Evolutionary conservation across 1,284 basidiomycete species (phyloP).

Genomic region (Pulchroboletus neoregius): DNA sequence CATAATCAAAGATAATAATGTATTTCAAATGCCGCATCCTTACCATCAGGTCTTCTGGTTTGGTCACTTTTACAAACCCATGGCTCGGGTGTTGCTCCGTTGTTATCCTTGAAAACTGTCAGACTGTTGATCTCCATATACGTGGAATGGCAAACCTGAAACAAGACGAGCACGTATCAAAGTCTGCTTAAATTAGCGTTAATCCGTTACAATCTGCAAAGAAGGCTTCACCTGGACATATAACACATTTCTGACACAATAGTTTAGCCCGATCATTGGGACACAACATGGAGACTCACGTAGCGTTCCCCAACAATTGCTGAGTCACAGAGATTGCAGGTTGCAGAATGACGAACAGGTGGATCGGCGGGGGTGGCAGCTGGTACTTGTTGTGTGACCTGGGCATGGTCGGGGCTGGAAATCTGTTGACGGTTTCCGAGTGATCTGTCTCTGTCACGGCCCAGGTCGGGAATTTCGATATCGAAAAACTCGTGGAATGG

Average conservation of each 20-base stretch:
- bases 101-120: constrained; percentile 46
- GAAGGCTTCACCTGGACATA: constrained; percentile 48
- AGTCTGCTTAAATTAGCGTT: constrained; percentile 42
- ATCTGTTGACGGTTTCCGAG: constrained; percentile 1
- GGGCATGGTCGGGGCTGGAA: constrained; percentile 1
- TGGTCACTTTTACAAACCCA: constrained; percentile 66
- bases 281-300: constrained; percentile 41
- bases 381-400: constrained; percentile 4
- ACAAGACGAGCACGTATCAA: constrained; percentile 71
- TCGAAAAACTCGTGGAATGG: constrained; percentile 67
- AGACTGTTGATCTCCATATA: constrained; percentile 1
- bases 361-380: constrained; percentile 4
- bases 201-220: not conserved
- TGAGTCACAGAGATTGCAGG: constrained; percentile 74
- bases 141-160: constrained; percentile 44
- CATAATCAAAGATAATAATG: not conserved
- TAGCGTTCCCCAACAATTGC: constrained; percentile 63
- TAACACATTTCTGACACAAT: constrained; percentile 57
- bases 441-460: constrained; percentile 25
- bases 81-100: constrained; percentile 74
- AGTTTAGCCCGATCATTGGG: constrained; percentile 4
- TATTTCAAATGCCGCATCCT: not conserved
- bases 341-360: constrained; percentile 52
- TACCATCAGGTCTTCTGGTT: constrained; percentile 56
- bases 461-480: constrained; percentile 56